A percentile compares a stretch with the other conserved stretches of the same genome.
Evolutionary conservation across 139 green algal species (phyloP).

Genomic region (Dunaliella sp.): DNA sequence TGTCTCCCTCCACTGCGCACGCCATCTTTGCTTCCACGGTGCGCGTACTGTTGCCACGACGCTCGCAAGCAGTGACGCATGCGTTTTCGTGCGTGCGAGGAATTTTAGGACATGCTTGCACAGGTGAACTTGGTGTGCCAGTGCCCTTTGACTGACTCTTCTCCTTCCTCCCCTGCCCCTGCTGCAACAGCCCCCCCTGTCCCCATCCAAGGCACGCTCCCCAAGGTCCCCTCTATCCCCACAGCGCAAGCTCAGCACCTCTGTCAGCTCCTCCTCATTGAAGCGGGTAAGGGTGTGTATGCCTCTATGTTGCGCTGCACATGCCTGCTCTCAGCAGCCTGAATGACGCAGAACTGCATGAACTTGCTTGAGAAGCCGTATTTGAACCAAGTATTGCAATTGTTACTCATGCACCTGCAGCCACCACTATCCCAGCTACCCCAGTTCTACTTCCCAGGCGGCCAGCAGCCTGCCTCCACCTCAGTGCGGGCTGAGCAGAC

Average conservation of each 20-base stretch:
- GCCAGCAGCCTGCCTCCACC: neutral
- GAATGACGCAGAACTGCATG: too few relatives aligned
- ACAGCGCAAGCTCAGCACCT: slow-evolving; percentile 23
- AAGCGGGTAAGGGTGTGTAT: slow-evolving; percentile 41
- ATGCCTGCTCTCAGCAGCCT: too few relatives aligned
- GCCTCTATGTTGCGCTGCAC: too few relatives aligned
- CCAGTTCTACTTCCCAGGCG: slow-evolving; percentile 80
- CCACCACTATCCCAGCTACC: slow-evolving; percentile 56
- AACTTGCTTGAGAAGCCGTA: too few relatives aligned
- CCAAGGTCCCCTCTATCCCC: slow-evolving; percentile 60
- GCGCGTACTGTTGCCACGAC: slow-evolving; percentile 8
- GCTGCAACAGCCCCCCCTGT: slow-evolving; percentile 78
- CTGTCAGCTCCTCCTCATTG: slow-evolving; percentile 9
- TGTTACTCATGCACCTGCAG: too few relatives aligned
- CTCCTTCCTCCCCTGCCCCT: neutral
- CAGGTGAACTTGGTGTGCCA: neutral
- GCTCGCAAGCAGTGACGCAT: too few relatives aligned
- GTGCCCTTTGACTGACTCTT: neutral
- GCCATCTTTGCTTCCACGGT: slow-evolving; percentile 61
- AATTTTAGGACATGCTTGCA: too few relatives aligned
- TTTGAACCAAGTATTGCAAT: too few relatives aligned
- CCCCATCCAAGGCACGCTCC: slow-evolving; percentile 70
- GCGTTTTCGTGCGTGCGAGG: too few relatives aligned
- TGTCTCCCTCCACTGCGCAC: slow-evolving; percentile 52
- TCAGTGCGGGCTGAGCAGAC: slow-evolving; percentile 16